Conservation (phyloP, 805 yeast genomes). For the Ogataea populi-albae region DNA sequence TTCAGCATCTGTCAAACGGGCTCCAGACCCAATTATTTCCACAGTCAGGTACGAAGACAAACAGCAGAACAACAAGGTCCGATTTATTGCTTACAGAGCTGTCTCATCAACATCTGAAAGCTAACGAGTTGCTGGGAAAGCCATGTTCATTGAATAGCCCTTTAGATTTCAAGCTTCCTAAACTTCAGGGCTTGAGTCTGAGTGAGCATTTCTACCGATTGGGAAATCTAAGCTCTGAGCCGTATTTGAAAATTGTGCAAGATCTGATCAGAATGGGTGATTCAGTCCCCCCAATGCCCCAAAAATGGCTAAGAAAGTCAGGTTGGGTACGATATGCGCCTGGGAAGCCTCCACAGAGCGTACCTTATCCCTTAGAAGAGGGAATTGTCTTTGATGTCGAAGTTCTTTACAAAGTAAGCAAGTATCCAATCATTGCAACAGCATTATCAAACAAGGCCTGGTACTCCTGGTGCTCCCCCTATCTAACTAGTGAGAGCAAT, state of each 20-base stretch:
- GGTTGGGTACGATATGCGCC: constrained; percentile 83
- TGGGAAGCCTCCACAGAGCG: constrained; percentile 52
- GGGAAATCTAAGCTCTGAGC: constrained; percentile 57
- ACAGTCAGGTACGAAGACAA: constrained; percentile 13
- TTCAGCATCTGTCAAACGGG: constrained; percentile 64
- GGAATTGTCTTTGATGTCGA: constrained; percentile 87
- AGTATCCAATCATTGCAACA: constrained; percentile 75
- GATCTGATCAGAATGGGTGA: constrained; percentile 38
- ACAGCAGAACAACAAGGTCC: constrained; percentile 26
- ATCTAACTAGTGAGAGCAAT: constrained; percentile 53
- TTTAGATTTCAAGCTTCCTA: constrained; percentile 60
- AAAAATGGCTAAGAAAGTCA: constrained; percentile 51
- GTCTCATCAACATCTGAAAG: constrained; percentile 57
- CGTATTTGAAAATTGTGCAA: constrained; percentile 54
- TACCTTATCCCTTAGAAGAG: constrained; percentile 67
- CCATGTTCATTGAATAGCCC: constrained; percentile 62
- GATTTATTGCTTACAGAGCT: constrained; percentile 42
- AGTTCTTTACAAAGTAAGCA: constrained; percentile 69
- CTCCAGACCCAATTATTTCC: constrained; percentile 66
- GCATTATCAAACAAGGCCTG: constrained; percentile 78
- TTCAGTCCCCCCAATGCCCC: constrained; percentile 39
- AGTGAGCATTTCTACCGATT: constrained; percentile 83
- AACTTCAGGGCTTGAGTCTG: constrained; percentile 64
- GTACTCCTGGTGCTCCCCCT: constrained; percentile 96
- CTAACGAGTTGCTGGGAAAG: constrained; percentile 72